These are phyloP conservation scores for Kuraishia capsulata DNA, from an alignment of 805 yeast genomes.

Conservation along the genomic window DNA sequence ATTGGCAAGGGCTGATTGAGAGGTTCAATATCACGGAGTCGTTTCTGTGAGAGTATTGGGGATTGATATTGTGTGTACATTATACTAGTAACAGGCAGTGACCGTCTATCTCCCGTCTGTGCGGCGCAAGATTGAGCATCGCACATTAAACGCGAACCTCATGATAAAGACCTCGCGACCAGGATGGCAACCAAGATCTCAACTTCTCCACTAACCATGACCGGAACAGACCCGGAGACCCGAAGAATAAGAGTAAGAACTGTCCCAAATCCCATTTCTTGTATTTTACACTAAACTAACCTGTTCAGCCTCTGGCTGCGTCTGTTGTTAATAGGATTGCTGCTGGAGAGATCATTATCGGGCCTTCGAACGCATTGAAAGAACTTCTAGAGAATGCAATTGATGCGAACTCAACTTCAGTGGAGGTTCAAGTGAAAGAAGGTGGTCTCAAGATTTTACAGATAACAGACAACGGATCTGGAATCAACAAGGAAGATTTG, in stretches of 20 bases:
- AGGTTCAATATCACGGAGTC: slow-evolving; percentile 47
- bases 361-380: slow-evolving; percentile 90
- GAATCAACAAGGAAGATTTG: slow-evolving; percentile 67
- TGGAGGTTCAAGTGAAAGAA: slow-evolving; percentile 79
- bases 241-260: neutral
- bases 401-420: slow-evolving; percentile 69
- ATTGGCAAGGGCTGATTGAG: slow-evolving; percentile 55
- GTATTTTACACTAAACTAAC: neutral
- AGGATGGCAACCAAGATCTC: neutral
- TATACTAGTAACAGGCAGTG: neutral
- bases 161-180: no score
- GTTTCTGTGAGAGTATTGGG: slow-evolving; percentile 26
- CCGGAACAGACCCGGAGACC: neutral
- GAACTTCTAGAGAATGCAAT: slow-evolving; percentile 89
- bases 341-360: slow-evolving; percentile 93
- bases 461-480: slow-evolving; percentile 83
- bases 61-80: slow-evolving; percentile 1
- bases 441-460: slow-evolving; percentile 87
- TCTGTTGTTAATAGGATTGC: slow-evolving; percentile 86
- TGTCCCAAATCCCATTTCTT: neutral
- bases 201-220: neutral
- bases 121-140: neutral
- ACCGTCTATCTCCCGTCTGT: no score
- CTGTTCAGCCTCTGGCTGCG: slow-evolving; percentile 34
- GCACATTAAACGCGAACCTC: neutral